Percentiles rank a stretch among this genome's conserved stretches.
Evolutionary conservation across 768 basidiomycete genomes (phyloP).

Genomic region (Boletales sp.): DNA sequence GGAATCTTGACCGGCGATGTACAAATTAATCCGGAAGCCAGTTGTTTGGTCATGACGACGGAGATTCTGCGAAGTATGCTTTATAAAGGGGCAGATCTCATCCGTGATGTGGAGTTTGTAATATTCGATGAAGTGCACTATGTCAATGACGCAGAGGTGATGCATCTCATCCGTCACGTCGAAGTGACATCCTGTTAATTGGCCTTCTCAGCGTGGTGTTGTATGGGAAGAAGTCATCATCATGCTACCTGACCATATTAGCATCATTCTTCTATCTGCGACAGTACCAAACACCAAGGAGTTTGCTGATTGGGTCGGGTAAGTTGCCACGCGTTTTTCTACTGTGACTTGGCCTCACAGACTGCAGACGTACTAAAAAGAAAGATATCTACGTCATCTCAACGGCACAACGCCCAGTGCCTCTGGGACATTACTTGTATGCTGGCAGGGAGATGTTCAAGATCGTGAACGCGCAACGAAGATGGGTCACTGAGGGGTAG

Average conservation of each 20-base stretch:
- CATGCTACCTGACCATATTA: conserved; percentile 98
- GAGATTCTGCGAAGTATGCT: conserved; percentile 98
- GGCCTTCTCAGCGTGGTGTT: conserved; percentile 74
- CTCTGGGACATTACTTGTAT: conserved; percentile 94
- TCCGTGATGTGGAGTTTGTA: conserved; percentile 98
- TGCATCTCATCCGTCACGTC: conserved; percentile 9
- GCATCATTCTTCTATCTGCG: conserved; percentile 93
- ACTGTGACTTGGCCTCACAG: conserved; percentile 5
- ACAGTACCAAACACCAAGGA: conserved; percentile 98
- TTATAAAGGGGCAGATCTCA: conserved; percentile 97
- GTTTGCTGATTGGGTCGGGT: conserved; percentile 99
- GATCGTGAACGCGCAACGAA: conserved; percentile 80
- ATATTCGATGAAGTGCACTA: conserved; percentile 99
- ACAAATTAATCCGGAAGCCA: conserved; percentile 97
- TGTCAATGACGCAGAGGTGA: conserved; percentile 96
- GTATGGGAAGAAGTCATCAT: conserved; percentile 99
- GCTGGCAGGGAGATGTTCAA: conserved; percentile 92
- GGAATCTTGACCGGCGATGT: conserved; percentile 98
- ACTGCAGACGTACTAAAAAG: conserved; percentile 88
- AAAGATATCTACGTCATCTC: conserved; percentile 99
- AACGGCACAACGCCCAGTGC: conserved; percentile 93
- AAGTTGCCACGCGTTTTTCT: conserved; percentile 27
- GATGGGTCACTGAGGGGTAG: conserved; percentile 73
- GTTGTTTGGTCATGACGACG: conserved; percentile 96
- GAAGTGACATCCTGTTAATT: conserved; percentile 9